These are phyloP conservation scores for Pythium insidiosum DNA, from an alignment of 352 stramenopile genomes.

Conservation along the genomic window DNA sequence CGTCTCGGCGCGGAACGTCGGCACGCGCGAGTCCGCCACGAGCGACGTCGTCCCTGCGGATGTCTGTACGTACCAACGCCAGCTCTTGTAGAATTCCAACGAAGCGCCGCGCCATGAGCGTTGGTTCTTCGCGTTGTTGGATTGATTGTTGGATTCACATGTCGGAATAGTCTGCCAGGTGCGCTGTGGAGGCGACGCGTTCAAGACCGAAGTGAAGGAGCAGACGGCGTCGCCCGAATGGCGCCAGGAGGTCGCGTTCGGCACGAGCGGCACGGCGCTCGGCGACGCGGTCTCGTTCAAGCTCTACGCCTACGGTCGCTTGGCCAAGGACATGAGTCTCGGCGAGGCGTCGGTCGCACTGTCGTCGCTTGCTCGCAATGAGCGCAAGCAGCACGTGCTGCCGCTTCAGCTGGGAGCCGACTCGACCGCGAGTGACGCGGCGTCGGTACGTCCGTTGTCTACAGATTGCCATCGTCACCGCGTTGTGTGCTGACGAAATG, in stretches of 20 bases:
- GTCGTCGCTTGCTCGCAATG: conserved; percentile 22
- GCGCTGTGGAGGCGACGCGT: conserved; percentile 35
- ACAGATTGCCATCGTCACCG: neutral
- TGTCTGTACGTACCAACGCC: conserved; percentile 9
- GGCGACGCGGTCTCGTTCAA: conserved; percentile 34
- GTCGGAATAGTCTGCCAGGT: conserved; percentile 57
- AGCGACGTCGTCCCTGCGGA: conserved; percentile 2
- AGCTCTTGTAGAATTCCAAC: neutral
- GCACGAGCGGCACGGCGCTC: conserved; percentile 21
- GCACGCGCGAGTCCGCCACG: conserved; percentile 5
- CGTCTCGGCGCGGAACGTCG: conserved; percentile 9
- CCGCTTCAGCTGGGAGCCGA: neutral
- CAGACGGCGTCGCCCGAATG: conserved; percentile 42
- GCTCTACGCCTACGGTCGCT: conserved; percentile 37
- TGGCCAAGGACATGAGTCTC: conserved; percentile 28
- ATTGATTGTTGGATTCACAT: too few species aligned
- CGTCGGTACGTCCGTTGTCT: neutral
- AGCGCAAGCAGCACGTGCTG: conserved; percentile 8
- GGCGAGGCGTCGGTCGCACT: conserved; percentile 29
- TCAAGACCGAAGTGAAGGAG: conserved; percentile 31
- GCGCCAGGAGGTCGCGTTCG: conserved; percentile 47
- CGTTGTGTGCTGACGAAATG: neutral
- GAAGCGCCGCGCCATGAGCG: neutral
- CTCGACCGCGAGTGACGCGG: conserved; percentile 3
- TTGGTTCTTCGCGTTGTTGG: neutral